These are phyloP conservation scores for Wakefieldia striispora DNA, from an alignment of 768 basidiomycete genomes.

Conservation along the genomic window DNA sequence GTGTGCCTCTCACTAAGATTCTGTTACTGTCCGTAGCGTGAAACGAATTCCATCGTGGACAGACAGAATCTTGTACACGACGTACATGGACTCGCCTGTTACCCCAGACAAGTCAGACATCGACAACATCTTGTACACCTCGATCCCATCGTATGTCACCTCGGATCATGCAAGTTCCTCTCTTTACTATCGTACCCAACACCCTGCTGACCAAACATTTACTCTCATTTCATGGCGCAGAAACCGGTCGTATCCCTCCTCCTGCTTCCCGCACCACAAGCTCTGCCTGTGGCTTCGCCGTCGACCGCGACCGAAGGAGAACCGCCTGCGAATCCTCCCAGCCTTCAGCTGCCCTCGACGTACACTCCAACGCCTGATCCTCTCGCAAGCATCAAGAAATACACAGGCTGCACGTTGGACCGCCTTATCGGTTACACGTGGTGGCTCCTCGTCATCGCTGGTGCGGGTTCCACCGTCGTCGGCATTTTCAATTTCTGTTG, in stretches of 20 bases:
- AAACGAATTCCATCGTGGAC: conserved; percentile 90
- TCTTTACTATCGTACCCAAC: background rate
- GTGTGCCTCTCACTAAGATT: conserved; percentile 1
- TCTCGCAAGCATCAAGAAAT: conserved; percentile 52
- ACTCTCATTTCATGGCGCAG: conserved; percentile 33
- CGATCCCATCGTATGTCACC: conserved; percentile 77
- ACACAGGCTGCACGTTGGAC: conserved; percentile 65
- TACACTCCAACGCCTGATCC: conserved; percentile 57
- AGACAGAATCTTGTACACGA: conserved; percentile 86
- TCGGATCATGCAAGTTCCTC: conserved; percentile 77
- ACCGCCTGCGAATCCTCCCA: conserved; percentile 30
- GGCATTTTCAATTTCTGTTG: conserved; percentile 72
- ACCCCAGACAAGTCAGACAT: conserved; percentile 51
- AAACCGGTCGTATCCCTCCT: conserved; percentile 86
- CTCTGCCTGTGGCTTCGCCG: conserved; percentile 19
- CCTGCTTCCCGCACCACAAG: conserved; percentile 48
- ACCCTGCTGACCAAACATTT: background rate
- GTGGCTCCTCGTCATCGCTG: conserved; percentile 72
- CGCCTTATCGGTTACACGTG: conserved; percentile 75
- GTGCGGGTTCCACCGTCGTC: conserved; percentile 70
- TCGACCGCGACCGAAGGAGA: conserved; percentile 25
- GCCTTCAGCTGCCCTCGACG: conserved; percentile 47
- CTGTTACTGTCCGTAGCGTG: conserved; percentile 35
- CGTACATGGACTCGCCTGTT: conserved; percentile 62
- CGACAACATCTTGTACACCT: conserved; percentile 70